phyloP scores from a whole-genome alignment of 306 rosid genomes.

The Astragalus glycyphyllos region DNA sequence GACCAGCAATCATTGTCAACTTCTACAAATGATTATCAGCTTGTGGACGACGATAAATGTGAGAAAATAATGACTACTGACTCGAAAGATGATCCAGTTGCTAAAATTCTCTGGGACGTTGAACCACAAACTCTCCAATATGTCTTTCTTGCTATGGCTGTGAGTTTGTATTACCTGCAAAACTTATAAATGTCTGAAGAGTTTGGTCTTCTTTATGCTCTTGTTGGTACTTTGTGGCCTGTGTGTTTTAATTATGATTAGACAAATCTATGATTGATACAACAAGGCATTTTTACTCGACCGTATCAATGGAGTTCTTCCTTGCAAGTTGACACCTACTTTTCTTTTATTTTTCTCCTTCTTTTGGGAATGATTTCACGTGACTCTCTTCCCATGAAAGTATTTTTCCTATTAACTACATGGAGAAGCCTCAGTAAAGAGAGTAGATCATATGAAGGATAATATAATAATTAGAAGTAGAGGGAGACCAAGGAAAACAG shows the following conservation, averaged over 20 bases:
- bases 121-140: conserved; percentile 63
- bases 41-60: conserved; percentile 47
- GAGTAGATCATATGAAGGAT: not conserved
- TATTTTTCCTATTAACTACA: too few relatives aligned
- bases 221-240: conserved; percentile 15
- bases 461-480: not conserved
- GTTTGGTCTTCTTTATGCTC: conserved; percentile 34
- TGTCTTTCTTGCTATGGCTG: conserved; percentile 84
- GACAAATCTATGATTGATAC: too few relatives aligned
- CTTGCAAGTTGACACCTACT: too few relatives aligned
- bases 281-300: too few relatives aligned
- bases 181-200: conserved; percentile 33
- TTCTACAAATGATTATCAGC: conserved; percentile 54
- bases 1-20: conserved; percentile 52
- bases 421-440: not conserved
- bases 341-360: too few relatives aligned
- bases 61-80: conserved; percentile 42
- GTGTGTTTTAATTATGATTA: too few relatives aligned
- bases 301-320: too few relatives aligned
- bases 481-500: not conserved
- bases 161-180: conserved; percentile 53
- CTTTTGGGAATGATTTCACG: too few relatives aligned
- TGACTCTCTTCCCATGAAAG: too few relatives aligned
- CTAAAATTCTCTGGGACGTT: conserved; percentile 67
- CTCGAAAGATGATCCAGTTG: conserved; percentile 75